Percentiles rank a stretch among this genome's conserved stretches.
These are phyloP conservation scores for Cladosporium sp. DNA, from an alignment of 2,329 filamentous ascomycete genomes.

Conservation along the genomic window DNA sequence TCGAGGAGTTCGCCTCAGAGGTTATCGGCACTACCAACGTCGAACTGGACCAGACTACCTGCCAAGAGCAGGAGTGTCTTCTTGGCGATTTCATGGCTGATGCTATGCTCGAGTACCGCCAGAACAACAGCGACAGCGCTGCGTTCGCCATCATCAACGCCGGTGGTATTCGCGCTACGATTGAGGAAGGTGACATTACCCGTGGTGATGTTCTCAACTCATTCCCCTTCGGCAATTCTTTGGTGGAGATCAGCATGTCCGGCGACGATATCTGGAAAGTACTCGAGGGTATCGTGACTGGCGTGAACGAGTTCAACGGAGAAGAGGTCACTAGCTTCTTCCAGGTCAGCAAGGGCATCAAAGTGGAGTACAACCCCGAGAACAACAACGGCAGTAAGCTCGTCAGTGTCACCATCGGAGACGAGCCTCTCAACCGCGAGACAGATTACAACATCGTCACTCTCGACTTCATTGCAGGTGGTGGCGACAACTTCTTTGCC, in stretches of 20 bases:
- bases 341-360: slow-evolving; percentile 56
- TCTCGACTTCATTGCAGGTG: slow-evolving; percentile 59
- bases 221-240: slow-evolving; percentile 63
- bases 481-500: slow-evolving; percentile 59
- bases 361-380: slow-evolving; percentile 54
- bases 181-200: slow-evolving; percentile 58
- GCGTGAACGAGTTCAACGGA: slow-evolving; percentile 53
- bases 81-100: slow-evolving; percentile 42
- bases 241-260: slow-evolving; percentile 54
- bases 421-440: slow-evolving; percentile 43
- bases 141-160: slow-evolving; percentile 61
- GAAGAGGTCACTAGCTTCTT: slow-evolving; percentile 55
- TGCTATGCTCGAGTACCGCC: slow-evolving; percentile 59
- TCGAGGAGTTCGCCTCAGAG: slow-evolving; percentile 56
- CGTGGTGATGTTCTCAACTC: slow-evolving; percentile 60
- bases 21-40: slow-evolving; percentile 54
- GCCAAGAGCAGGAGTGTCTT: slow-evolving; percentile 55
- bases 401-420: slow-evolving; percentile 50
- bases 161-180: slow-evolving; percentile 61
- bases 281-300: slow-evolving; percentile 56
- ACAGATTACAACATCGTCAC: slow-evolving; percentile 57
- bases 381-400: slow-evolving; percentile 49
- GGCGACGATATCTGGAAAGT: slow-evolving; percentile 55
- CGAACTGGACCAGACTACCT: slow-evolving; percentile 56
- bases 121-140: slow-evolving; percentile 44